Conservation (phyloP, 768 basidiomycete genomes). For the Kwoniella europaea region DNA sequence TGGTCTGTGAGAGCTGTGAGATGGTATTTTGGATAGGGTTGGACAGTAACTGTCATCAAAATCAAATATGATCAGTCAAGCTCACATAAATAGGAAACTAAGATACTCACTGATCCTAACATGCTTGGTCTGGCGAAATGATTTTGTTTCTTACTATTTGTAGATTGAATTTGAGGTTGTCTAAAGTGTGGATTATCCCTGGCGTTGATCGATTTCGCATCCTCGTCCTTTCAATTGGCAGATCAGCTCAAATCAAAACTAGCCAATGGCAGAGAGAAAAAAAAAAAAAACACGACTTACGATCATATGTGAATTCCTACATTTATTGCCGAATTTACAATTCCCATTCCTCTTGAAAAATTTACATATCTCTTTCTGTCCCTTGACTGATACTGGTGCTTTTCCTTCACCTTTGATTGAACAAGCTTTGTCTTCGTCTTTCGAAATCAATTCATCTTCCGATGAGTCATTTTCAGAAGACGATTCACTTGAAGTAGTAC, state of each 20-base stretch:
- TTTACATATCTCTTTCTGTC: constrained; percentile 32
- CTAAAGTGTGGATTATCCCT: too few species aligned
- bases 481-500: constrained; percentile 18
- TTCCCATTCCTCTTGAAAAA: constrained; percentile 43
- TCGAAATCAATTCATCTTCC: constrained; percentile 6
- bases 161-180: constrained; percentile 22
- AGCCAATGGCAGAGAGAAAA: not conserved
- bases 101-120: constrained; percentile 72
- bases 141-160: constrained; percentile 24
- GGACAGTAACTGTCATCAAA: constrained; percentile 67
- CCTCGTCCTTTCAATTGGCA: too few species aligned
- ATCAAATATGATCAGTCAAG: not conserved
- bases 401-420: not conserved
- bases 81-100: not conserved
- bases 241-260: too few species aligned
- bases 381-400: not conserved
- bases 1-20: constrained; percentile 89
- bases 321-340: constrained; percentile 51
- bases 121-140: constrained; percentile 66
- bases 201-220: too few species aligned
- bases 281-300: not conserved
- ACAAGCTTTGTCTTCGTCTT: not conserved
- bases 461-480: constrained; percentile 21
- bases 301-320: constrained; percentile 39
- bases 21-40: constrained; percentile 86